phyloP scores from a whole-genome alignment of 768 basidiomycete genomes.

The Pleurotus djamor region DNA sequence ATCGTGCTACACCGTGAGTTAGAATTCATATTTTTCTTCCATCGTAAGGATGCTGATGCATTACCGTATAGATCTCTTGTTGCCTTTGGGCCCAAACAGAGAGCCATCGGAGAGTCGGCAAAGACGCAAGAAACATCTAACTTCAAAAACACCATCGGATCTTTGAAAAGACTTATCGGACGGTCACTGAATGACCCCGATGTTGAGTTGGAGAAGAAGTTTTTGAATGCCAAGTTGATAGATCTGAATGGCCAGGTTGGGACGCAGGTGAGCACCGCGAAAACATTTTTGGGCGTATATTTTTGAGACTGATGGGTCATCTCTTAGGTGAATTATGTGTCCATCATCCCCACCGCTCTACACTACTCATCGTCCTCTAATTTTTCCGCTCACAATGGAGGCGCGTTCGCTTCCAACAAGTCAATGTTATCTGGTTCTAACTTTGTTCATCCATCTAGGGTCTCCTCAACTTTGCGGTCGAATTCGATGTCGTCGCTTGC shows the following conservation, averaged over 20 bases:
- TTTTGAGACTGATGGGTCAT: conserved; percentile 9
- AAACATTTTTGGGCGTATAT: neutral
- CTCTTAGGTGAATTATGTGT: conserved; percentile 76
- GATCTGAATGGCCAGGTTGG: conserved; percentile 85
- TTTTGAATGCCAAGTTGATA: conserved; percentile 82
- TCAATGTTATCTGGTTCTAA: conserved; percentile 6
- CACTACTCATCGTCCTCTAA: conserved; percentile 1
- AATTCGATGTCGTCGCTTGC: conserved; percentile 95
- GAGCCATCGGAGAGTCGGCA: conserved; percentile 90
- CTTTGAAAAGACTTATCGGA: conserved; percentile 87
- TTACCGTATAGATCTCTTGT: conserved; percentile 73
- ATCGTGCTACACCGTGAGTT: conserved; percentile 90
- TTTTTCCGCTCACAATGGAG: conserved; percentile 39
- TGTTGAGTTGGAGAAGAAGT: conserved; percentile 86
- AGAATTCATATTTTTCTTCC: neutral
- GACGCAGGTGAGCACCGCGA: conserved; percentile 61
- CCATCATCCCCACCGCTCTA: neutral
- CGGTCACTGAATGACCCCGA: conserved; percentile 80
- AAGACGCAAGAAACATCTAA: conserved; percentile 98
- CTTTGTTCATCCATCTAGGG: conserved; percentile 45
- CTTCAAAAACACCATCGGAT: conserved; percentile 96
- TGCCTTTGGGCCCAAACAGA: conserved; percentile 90
- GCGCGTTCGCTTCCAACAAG: conserved; percentile 20
- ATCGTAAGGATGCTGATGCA: neutral
- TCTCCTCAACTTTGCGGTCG: conserved; percentile 90